Base-by-base conservation (phyloP, 2,329 filamentous ascomycete species). In the Aspergillus pseudoglaucus region DNA sequence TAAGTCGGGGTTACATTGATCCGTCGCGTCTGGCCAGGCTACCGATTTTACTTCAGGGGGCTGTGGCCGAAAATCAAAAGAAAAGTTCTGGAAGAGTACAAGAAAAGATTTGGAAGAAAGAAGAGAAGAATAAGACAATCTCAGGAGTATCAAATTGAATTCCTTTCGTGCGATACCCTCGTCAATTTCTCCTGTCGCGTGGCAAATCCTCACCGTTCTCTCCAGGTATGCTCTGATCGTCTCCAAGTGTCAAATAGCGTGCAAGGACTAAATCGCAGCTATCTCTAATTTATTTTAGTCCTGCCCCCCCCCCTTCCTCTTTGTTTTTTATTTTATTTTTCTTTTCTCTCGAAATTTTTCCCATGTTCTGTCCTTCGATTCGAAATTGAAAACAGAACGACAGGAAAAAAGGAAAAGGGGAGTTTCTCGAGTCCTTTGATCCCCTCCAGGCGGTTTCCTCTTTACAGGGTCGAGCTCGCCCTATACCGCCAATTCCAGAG, bases 401-500 rank as follows among this genome's bases (percentile, higher is more conserved):
- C 15, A n/a, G 33, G 6, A 35, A 35, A 17, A 17, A 8, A 35
- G 6, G 14, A 35, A 35, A 15, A 9, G 33, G 33, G 14, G 15
- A 17, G 33, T n/a, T 35, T 35, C 33, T 17, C 33, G 17, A 49
- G 2, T 12, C 37, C 37, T 39, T 8, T 23, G 44, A 38, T 46
- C 27, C 46, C 18, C 15, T 30, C 35, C 49, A 47, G 50, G 48
- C 56, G 59, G 56, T 55, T 47, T 52, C 45, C 10, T 10, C 48
- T 53, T 47, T 42, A 27, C 52, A 59, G 58, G 55, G 49, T 42
- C 48, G 22, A 30, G 25, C 25, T 61, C 53, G 53, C 57, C 60
- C 53, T 57, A 60, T 54, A 60, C 60, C 58, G 52, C 58, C 56
- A 49, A 45, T 48, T 54, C 49, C 47, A 59, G 57, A 60, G 55